These are phyloP conservation scores for Barnettozyma populi DNA, from an alignment of 805 yeast genomes.

Conservation along the genomic window DNA sequence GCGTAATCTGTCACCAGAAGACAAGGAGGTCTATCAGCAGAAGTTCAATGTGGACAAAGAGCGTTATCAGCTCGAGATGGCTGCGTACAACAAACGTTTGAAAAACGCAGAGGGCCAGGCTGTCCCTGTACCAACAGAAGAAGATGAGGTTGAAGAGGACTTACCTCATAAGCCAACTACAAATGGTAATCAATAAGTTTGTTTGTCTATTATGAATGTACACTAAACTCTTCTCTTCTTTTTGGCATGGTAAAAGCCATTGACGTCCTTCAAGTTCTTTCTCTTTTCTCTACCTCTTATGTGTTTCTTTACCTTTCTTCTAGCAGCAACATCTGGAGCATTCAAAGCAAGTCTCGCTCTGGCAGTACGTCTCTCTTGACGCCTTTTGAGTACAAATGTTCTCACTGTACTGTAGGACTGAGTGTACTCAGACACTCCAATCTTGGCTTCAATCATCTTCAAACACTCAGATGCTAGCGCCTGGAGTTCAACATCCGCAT, in stretches of 20 bases:
- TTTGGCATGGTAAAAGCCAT: slow-evolving; percentile 67
- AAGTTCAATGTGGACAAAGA: slow-evolving; percentile 73
- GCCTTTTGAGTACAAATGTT: slow-evolving; percentile 49
- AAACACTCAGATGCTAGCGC: slow-evolving; percentile 59
- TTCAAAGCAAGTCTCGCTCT: slow-evolving; percentile 69
- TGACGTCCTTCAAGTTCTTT: slow-evolving; percentile 66
- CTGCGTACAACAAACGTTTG: slow-evolving; percentile 33
- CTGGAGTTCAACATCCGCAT: slow-evolving; percentile 46
- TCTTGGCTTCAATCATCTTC: slow-evolving; percentile 55
- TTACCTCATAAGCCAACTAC: slow-evolving; percentile 22
- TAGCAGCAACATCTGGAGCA: slow-evolving; percentile 80
- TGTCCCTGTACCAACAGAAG: neutral
- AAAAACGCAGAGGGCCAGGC: slow-evolving; percentile 4
- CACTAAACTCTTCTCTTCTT: slow-evolving; percentile 31
- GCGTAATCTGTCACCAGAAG: slow-evolving; percentile 68
- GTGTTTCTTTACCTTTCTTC: slow-evolving; percentile 72
- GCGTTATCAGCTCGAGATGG: slow-evolving; percentile 72
- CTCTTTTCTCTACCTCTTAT: slow-evolving; percentile 71
- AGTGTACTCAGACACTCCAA: slow-evolving; percentile 70
- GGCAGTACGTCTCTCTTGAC: slow-evolving; percentile 72
- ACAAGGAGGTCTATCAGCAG: slow-evolving; percentile 66
- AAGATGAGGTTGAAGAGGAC: slow-evolving; percentile 1
- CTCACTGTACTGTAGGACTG: slow-evolving; percentile 58
- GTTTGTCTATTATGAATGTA: neutral
- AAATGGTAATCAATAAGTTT: neutral